Evolutionary conservation across 2,329 filamentous ascomycete species (phyloP), one percentile per base, ranked within the genome.

Genomic region (Akanthomyces uredinophilus): DNA sequence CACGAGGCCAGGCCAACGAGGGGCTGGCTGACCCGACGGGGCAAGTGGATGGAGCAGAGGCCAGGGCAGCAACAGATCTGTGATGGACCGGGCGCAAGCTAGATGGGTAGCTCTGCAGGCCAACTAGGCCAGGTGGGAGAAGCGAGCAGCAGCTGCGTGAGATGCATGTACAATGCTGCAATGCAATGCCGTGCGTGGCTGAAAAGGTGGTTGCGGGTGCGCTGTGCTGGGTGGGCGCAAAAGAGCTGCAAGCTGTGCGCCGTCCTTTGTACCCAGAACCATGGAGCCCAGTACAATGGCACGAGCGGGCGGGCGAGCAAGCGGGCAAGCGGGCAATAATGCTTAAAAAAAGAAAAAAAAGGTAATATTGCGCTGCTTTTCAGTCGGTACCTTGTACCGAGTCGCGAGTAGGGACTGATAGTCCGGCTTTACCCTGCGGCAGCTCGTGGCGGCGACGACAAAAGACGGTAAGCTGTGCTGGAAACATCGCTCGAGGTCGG

Each of bases 171-270:
- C 56, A 59, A 59, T 35, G 32, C 32, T 35, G 32, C 32, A 35
- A 35, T 59, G 56, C 56, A 51, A 59, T 59, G 56, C 56, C 46
- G 47, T 59, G 55, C 56, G 55, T 58, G 55, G 55, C 55, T 58
- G 55, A 49, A 57, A 58, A 58, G 49, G 55, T 49, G 55, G 55
- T 58, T 49, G 55, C 43, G 55, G 44, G 44, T 39, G 55, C 11
- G 29, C 27, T 54, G 37, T 54, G 54, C n/a, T 47, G 41, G 41
- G 54, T 56, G 41, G 27, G 54, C 43, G 54, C 43, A 43, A 29
- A 27, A 20, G 20, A 35, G 43, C 39, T 55, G 52, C 39, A 55
- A 44, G 41, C 6, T 20, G 37, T 55, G n/a, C 29, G 14, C 43
- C 47, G 46, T 39, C 4, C 27, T 35, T 8, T 8, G 32, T 35